phyloP scores from a whole-genome alignment of 352 stramenopile species.

The Globisporangium mamillatum region DNA sequence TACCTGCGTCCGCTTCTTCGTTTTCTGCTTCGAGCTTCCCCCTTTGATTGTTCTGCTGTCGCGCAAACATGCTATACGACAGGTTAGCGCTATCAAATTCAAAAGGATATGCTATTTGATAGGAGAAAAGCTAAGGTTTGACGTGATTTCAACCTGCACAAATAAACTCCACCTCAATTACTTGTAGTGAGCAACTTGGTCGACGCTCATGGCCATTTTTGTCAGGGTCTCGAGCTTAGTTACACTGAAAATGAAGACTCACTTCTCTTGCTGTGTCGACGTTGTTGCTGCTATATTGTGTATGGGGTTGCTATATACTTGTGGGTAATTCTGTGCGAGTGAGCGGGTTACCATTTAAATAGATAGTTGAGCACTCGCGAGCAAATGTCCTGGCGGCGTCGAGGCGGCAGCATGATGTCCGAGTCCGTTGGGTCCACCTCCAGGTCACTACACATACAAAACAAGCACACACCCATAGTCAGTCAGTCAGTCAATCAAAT shows the following conservation, averaged over 20 bases:
- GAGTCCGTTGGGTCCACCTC: conserved; percentile 73
- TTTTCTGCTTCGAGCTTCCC: conserved; percentile 14
- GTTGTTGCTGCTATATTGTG: conserved; percentile 4
- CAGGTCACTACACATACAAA: conserved; percentile 34
- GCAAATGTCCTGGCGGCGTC: conserved; percentile 72
- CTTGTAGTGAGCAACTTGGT: no score
- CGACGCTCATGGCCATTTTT: no score
- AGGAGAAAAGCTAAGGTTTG: background rate
- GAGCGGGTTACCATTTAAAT: conserved; percentile 73
- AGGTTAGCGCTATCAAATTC: background rate
- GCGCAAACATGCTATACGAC: conserved; percentile 10
- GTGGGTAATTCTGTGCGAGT: no score
- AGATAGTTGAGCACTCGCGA: conserved; percentile 77
- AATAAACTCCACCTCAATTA: no score
- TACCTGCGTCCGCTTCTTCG: background rate
- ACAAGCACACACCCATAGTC: background rate
- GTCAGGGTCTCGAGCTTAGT: no score
- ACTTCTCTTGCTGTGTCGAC: background rate
- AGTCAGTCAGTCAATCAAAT: background rate
- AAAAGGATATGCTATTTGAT: background rate
- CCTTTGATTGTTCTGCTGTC: background rate
- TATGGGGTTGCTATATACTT: background rate
- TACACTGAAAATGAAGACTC: no score
- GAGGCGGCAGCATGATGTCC: conserved; percentile 81
- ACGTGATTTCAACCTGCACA: no score